These are phyloP conservation scores for Penicillium sp. DNA, from an alignment of 2,329 filamentous ascomycete genomes.

Conservation along the genomic window DNA sequence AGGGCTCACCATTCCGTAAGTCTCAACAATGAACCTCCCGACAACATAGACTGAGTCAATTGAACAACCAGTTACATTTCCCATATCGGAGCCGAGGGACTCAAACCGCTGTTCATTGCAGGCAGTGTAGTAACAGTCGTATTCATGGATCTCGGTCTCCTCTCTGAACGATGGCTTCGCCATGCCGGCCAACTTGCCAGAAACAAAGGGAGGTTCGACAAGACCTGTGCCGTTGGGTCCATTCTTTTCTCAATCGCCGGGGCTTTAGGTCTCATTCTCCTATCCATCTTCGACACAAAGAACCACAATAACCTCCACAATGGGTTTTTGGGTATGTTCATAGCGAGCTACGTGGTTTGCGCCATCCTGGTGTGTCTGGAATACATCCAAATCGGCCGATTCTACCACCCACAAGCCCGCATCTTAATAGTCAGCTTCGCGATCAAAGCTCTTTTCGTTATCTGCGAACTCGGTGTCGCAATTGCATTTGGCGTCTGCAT, in stretches of 20 bases:
- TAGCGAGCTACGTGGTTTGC: constrained; percentile 9
- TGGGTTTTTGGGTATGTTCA: constrained; percentile 13
- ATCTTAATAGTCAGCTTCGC: constrained; percentile 10
- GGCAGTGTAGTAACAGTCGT: constrained; percentile 11
- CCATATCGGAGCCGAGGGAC: constrained; percentile 10
- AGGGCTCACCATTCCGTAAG: constrained; percentile 10
- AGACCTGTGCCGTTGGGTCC: constrained; percentile 9
- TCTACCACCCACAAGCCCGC: constrained; percentile 8
- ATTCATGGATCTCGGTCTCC: constrained; percentile 8
- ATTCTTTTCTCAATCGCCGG: constrained; percentile 8
- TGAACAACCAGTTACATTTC: constrained; percentile 11
- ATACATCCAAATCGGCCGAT: constrained; percentile 12
- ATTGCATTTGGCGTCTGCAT: constrained; percentile 9
- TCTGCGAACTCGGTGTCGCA: constrained; percentile 8
- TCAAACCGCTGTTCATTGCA: constrained; percentile 12
- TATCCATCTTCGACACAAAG: constrained; percentile 12
- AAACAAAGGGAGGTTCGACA: constrained; percentile 11
- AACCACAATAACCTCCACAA: constrained; percentile 2
- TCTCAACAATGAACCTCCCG: neutral
- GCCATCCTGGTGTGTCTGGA: constrained; percentile 12
- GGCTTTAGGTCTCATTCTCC: constrained; percentile 8
- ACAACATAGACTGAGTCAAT: neutral
- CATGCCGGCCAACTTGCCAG: constrained; percentile 11
- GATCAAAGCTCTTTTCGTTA: constrained; percentile 5
- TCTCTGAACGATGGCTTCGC: constrained; percentile 12